Evolutionary conservation across 179 eudicot genomes (phyloP).

Genomic region (Carnegiea gigantea): DNA sequence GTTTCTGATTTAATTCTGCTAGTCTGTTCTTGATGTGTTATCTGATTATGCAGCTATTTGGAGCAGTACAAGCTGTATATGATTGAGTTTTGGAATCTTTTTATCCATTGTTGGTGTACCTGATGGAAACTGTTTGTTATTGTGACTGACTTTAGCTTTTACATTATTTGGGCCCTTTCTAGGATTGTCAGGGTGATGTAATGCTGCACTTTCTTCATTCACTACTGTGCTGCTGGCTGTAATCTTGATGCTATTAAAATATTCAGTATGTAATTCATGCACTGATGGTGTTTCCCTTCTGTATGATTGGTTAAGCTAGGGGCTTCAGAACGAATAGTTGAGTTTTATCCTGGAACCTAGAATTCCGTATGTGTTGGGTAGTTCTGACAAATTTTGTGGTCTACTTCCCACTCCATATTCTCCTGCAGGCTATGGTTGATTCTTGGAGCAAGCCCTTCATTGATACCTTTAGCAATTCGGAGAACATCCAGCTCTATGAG

Average conservation of each 20-base stretch:
- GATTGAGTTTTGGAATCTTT: background rate
- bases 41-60: background rate
- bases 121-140: background rate
- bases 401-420: slow-evolving; percentile 11
- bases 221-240: background rate
- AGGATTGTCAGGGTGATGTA: background rate
- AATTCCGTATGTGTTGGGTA: background rate
- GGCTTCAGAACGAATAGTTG: background rate
- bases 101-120: too few species aligned
- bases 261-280: background rate
- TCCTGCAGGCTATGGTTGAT: slow-evolving; percentile 69
- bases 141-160: background rate
- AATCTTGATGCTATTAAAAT: too few species aligned
- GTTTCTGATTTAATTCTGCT: background rate
- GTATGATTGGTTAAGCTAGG: background rate
- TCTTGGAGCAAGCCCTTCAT: slow-evolving; percentile 84
- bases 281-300: background rate
- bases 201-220: background rate
- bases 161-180: background rate
- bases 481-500: slow-evolving; percentile 68
- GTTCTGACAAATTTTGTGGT: slow-evolving; percentile 2
- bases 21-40: background rate
- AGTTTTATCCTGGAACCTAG: background rate
- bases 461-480: slow-evolving; percentile 47
- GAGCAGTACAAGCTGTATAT: background rate